Evolutionary conservation across 768 basidiomycete genomes (phyloP).

Genomic region (Thelephora ganbajun): DNA sequence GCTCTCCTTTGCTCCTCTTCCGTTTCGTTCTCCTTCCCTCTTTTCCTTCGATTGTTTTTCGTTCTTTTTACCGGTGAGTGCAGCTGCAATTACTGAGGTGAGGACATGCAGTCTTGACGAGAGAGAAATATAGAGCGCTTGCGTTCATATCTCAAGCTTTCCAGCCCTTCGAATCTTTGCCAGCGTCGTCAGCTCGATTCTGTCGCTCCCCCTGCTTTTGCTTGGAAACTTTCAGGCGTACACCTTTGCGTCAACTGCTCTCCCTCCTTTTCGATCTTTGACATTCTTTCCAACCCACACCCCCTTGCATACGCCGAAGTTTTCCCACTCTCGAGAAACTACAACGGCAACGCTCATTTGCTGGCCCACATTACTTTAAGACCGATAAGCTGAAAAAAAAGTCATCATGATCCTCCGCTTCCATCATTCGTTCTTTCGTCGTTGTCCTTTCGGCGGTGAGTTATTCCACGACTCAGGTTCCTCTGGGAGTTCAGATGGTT

Average conservation of each 20-base stretch:
- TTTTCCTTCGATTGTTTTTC: conserved; percentile 27
- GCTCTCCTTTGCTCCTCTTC: conserved; percentile 19
- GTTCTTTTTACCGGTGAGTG: conserved; percentile 28
- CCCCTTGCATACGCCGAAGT: too few species aligned
- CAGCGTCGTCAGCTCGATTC: conserved; percentile 10
- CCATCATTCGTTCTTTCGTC: too few species aligned
- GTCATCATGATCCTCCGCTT: too few species aligned
- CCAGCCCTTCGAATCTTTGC: conserved; percentile 25
- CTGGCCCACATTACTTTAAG: too few species aligned
- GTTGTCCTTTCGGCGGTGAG: neutral
- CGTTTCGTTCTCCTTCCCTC: conserved; percentile 22
- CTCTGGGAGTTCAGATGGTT: neutral
- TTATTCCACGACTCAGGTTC: neutral
- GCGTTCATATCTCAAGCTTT: conserved; percentile 15
- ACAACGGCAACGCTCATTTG: too few species aligned
- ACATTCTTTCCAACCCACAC: neutral
- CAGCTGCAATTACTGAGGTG: neutral
- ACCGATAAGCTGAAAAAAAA: too few species aligned
- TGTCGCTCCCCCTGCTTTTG: too few species aligned
- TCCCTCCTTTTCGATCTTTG: conserved; percentile 29
- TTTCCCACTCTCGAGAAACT: too few species aligned
- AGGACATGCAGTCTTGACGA: neutral
- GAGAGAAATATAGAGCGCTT: conserved; percentile 25
- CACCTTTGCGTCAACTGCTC: conserved; percentile 57
- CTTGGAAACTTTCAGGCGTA: conserved; percentile 55